phyloP scores from a whole-genome alignment of 2,329 filamentous ascomycete species.

The Ophiocordyceps sinensis region DNA sequence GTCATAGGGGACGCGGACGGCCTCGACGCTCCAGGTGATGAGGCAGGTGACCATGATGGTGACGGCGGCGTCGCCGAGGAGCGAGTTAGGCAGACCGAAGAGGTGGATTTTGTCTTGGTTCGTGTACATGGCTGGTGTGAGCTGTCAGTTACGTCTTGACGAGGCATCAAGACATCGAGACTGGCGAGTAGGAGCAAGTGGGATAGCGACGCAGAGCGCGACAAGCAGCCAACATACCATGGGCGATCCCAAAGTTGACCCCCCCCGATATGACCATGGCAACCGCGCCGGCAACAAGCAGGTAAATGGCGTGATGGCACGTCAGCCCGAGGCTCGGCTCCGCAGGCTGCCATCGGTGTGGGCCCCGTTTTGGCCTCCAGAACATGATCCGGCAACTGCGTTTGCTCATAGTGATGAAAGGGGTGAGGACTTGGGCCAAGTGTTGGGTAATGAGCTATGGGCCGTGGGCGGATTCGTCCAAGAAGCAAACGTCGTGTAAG shows the following conservation, averaged over 20 bases:
- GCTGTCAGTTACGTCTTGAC: too few species aligned
- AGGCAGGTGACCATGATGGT: constrained; percentile 36
- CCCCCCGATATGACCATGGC: constrained; percentile 31
- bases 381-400: too few species aligned
- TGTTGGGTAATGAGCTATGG: too few species aligned
- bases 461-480: too few species aligned
- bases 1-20: constrained; percentile 31
- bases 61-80: constrained; percentile 32
- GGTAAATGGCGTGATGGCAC: constrained; percentile 30
- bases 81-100: constrained; percentile 34
- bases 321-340: constrained; percentile 26
- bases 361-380: too few species aligned
- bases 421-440: too few species aligned
- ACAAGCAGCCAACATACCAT: constrained; percentile 19
- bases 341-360: constrained; percentile 6
- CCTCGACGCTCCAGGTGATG: constrained; percentile 36
- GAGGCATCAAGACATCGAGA: too few species aligned
- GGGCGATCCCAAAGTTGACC: constrained; percentile 38
- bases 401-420: too few species aligned
- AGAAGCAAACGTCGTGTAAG: too few species aligned
- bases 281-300: constrained; percentile 31
- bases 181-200: background rate
- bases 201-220: background rate
- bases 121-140: constrained; percentile 29
- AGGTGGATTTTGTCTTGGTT: constrained; percentile 27